Evolutionary conservation across 192 early-diverging fungal species (phyloP), one percentile per base, ranked within the genome.

Genomic region (Podila epigama): DNA sequence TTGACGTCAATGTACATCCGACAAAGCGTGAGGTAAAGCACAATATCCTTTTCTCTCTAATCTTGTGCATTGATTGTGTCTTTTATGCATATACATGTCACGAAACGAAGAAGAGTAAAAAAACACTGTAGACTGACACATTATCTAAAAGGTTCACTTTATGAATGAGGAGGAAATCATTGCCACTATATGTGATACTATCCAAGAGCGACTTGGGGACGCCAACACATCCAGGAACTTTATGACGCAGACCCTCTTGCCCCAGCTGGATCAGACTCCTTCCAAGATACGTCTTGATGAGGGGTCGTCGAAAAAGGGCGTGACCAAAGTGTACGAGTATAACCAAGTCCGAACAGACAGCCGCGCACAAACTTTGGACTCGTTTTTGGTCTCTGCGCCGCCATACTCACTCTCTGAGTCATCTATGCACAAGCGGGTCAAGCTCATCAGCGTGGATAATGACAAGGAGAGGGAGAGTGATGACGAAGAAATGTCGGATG

Each of bases 1-100:
- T 99, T 3, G 98, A 99, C 71, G 98, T 99, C 2, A 99, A 99
- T 75, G 95, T 99, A 1, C 98, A 98, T 80, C 97, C 98, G 1
- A 97, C 98, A 33, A 99, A 99, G 64, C 87, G 91, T 9, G 92
- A 96, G 83, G 91, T 89, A 57, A 51, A 44, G 3, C 37, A 53
- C 29, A 15, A 35, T 32, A 4, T 7, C 16, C 18, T 33, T 31
- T 2, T 0, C 25, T 16, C 51, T 5, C 37, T 41, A n/a, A n/a
- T n/a, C n/a, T n/a, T n/a, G n/a, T n/a, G n/a, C n/a, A n/a, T n/a
- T n/a, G n/a, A n/a, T n/a, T n/a, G n/a, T n/a, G n/a, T n/a, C n/a
- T n/a, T n/a, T n/a, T n/a, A n/a, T n/a, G n/a, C n/a, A n/a, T n/a
- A n/a, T n/a, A n/a, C n/a, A n/a, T n/a, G n/a, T n/a, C n/a, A n/a